A percentile compares a stretch with the other conserved stretches of the same genome.
Evolutionary conservation across 2,329 filamentous ascomycete genomes (phyloP).

Genomic region (Zelopaecilomyces penicillatus): DNA sequence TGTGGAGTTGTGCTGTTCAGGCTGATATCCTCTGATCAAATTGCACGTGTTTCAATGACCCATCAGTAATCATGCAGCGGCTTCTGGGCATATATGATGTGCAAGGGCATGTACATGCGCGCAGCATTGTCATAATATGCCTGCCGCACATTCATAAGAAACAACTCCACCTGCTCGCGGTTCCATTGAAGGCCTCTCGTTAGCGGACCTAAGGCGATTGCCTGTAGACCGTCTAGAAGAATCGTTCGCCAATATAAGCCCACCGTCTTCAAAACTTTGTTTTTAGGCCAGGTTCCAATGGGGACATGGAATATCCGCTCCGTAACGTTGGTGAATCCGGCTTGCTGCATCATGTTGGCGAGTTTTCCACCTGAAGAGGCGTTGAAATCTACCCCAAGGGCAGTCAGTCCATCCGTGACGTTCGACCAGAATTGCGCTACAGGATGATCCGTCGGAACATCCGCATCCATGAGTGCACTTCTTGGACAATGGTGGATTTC

Average conservation of each 20-base stretch:
- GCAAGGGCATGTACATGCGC: constrained; percentile 47
- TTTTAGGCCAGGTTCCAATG: constrained; percentile 46
- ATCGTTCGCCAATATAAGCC: constrained; percentile 44
- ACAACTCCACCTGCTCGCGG: constrained; percentile 39
- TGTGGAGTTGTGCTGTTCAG: too few species aligned
- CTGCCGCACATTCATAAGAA: constrained; percentile 38
- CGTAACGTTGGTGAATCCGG: constrained; percentile 44
- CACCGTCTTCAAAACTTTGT: constrained; percentile 41
- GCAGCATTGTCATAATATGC: constrained; percentile 37
- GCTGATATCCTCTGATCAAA: too few species aligned
- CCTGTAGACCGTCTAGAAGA: constrained; percentile 40
- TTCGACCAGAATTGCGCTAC: constrained; percentile 39
- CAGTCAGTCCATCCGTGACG: constrained; percentile 34
- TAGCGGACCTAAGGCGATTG: constrained; percentile 43
- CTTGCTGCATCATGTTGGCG: constrained; percentile 37
- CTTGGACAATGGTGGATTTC: constrained; percentile 43
- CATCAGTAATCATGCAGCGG: constrained; percentile 19
- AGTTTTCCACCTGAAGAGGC: constrained; percentile 33
- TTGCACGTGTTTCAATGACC: too few species aligned
- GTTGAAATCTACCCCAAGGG: constrained; percentile 39
- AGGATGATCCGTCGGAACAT: constrained; percentile 30
- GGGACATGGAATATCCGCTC: constrained; percentile 43
- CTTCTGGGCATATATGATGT: constrained; percentile 47
- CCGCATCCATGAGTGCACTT: constrained; percentile 31
- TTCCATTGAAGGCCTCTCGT: constrained; percentile 41